Conservation (phyloP, 257 asterid species). For the Paraleonurus japonicus region DNA sequence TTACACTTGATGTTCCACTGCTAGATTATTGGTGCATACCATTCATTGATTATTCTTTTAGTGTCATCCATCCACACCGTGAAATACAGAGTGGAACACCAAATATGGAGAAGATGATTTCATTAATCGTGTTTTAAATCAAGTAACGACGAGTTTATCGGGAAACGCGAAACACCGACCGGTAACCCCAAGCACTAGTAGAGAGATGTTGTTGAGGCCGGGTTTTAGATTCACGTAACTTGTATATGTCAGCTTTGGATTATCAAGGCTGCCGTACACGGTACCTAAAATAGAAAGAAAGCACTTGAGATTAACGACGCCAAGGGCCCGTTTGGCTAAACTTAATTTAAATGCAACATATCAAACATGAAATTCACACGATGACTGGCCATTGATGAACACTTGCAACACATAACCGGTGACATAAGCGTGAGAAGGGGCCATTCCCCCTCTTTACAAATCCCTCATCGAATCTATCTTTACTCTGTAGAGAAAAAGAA, state of each 20-base stretch:
- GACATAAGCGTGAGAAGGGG: slow-evolving; percentile 68
- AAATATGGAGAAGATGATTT: too few relatives aligned
- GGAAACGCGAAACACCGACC: slow-evolving; percentile 40
- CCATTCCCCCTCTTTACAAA: slow-evolving; percentile 51
- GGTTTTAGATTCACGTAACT: slow-evolving; percentile 46
- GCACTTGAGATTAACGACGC: not conserved
- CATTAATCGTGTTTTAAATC: too few relatives aligned
- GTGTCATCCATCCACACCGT: too few relatives aligned
- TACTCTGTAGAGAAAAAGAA: slow-evolving; percentile 38
- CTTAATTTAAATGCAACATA: too few relatives aligned
- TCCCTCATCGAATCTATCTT: slow-evolving; percentile 58
- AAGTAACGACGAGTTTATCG: not conserved
- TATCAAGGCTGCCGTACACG: slow-evolving; percentile 25
- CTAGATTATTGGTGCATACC: too few relatives aligned
- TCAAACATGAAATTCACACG: slow-evolving; percentile 39
- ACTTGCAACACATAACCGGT: slow-evolving; percentile 79
- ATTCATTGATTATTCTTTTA: too few relatives aligned
- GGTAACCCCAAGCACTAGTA: slow-evolving; percentile 62
- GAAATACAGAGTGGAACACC: too few relatives aligned
- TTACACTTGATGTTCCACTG: too few relatives aligned
- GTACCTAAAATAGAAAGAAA: slow-evolving; percentile 36
- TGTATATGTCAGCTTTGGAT: slow-evolving; percentile 49
- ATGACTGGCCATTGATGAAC: slow-evolving; percentile 52
- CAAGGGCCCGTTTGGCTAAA: too few relatives aligned
- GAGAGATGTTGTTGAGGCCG: slow-evolving; percentile 67